These are phyloP conservation scores for Fusarium falciforme DNA, from an alignment of 2,329 filamentous ascomycete species.

Conservation along the genomic window DNA sequence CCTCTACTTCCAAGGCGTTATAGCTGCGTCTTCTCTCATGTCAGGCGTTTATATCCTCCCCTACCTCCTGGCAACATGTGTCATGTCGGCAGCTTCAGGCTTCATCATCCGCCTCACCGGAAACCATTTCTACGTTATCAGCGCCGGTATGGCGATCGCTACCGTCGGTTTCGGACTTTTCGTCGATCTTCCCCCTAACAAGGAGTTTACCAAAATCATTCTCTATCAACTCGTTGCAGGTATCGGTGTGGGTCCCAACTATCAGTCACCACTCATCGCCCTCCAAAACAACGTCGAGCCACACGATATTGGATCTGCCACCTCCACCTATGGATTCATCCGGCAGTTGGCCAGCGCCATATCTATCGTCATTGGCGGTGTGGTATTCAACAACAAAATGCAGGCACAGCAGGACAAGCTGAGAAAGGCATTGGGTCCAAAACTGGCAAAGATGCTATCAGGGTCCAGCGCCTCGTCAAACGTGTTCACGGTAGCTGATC, in stretches of 20 bases:
- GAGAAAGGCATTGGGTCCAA: background rate
- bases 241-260: background rate
- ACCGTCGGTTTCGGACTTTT: background rate
- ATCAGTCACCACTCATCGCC: conserved; percentile 6
- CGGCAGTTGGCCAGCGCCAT: conserved; percentile 72
- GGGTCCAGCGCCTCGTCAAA: background rate
- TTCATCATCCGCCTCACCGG: background rate
- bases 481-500: background rate
- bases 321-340: conserved; percentile 70
- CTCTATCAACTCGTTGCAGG: background rate
- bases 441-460: background rate
- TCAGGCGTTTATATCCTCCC: background rate
- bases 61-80: background rate
- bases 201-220: background rate
- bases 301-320: conserved; percentile 70
- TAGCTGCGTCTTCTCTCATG: background rate
- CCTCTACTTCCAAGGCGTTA: conserved; percentile 17
- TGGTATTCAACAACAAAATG: conserved; percentile 44
- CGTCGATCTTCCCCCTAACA: background rate
- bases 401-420: background rate
- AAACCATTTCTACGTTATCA: background rate
- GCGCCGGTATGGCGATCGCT: background rate
- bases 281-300: conserved; percentile 64
- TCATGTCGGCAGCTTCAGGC: background rate
- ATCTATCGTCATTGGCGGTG: conserved; percentile 75